Conservation (phyloP, 805 yeast genomes). For the Ogataea paraovalis region DNA sequence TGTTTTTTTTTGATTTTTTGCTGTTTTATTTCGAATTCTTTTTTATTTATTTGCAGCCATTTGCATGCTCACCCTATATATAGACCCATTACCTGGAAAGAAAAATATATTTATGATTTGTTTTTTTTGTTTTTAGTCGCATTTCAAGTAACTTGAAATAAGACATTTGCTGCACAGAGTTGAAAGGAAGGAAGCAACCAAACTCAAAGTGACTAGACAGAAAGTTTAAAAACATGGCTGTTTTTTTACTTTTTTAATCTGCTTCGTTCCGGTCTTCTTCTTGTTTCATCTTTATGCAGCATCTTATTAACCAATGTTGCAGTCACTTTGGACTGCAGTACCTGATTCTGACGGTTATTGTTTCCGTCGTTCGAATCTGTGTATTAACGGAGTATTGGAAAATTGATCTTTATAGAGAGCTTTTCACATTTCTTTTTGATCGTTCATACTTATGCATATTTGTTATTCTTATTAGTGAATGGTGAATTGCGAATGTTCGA, state of each 20-base stretch:
- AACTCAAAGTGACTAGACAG: too few species aligned
- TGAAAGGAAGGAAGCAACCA: background rate
- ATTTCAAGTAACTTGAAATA: background rate
- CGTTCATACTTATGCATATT: background rate
- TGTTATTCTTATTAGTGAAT: background rate
- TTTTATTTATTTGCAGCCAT: background rate
- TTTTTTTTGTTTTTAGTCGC: background rate
- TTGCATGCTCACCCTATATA: background rate
- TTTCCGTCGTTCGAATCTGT: constrained; percentile 21
- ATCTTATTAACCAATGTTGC: constrained; percentile 44
- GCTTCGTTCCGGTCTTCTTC: background rate
- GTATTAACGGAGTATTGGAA: constrained; percentile 64
- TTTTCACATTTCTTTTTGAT: constrained; percentile 1
- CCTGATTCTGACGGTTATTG: constrained; percentile 27
- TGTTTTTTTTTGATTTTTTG: background rate
- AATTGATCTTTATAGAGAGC: constrained; percentile 12
- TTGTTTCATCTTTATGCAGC: background rate
- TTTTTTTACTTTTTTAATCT: background rate
- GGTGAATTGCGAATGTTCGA: background rate
- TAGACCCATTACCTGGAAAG: background rate
- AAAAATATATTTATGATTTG: background rate
- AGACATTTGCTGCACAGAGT: too few species aligned
- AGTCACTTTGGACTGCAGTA: constrained; percentile 51
- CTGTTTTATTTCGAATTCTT: background rate
- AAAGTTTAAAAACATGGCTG: background rate